Conservation (phyloP, 2,329 filamentous ascomycete species). For the Ilyonectria robusta region DNA sequence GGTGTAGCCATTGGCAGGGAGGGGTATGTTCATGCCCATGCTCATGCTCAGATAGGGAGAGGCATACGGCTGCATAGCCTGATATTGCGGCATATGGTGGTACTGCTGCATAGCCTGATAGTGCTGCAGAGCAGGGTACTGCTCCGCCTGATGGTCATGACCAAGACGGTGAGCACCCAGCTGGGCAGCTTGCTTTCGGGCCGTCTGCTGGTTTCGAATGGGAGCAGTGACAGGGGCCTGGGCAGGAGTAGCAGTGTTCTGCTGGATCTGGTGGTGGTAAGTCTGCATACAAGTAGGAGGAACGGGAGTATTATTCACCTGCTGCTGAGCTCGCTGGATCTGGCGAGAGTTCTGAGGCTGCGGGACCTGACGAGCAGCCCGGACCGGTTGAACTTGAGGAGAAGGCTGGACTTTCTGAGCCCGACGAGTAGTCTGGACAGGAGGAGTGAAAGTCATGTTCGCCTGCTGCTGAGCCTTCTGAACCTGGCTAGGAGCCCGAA, state of each 20-base stretch:
- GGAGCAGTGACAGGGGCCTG: background rate
- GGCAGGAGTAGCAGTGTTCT: background rate
- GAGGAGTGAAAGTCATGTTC: background rate
- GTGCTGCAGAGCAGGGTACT: background rate
- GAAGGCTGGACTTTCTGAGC: background rate
- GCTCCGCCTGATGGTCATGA: background rate
- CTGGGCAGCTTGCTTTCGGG: background rate
- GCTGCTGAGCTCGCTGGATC: background rate
- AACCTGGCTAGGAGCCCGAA: background rate
- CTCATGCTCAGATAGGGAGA: background rate
- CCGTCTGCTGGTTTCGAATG: background rate
- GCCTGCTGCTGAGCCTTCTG: background rate
- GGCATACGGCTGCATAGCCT: background rate
- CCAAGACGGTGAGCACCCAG: background rate
- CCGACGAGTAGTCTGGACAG: background rate
- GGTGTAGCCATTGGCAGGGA: no score
- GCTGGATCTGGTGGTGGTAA: background rate
- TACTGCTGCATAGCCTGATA: background rate
- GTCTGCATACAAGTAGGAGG: no score
- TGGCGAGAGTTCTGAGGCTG: background rate
- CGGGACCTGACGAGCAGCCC: background rate
- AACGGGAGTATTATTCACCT: background rate
- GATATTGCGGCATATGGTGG: background rate
- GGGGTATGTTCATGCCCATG: background rate
- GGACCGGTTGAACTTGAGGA: background rate